Evolutionary conservation across 371 early-diverging fungal species (phyloP).

Genomic region (Ecytonucleospora hepatopenaei): DNA sequence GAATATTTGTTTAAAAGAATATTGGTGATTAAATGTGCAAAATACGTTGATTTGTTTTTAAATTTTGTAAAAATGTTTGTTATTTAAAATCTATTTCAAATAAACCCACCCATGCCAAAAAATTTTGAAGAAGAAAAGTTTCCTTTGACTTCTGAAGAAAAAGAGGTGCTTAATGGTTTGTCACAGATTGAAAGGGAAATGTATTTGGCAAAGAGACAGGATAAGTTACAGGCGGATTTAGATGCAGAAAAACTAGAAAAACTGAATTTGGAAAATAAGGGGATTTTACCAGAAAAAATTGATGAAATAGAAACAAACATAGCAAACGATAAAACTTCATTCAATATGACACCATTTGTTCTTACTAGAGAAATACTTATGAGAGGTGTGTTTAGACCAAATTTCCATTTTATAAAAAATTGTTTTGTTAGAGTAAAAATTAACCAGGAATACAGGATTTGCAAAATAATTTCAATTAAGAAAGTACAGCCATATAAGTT

Average conservation of each 20-base stretch:
- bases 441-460: slow-evolving; percentile 31
- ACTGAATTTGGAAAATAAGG: slow-evolving; percentile 3
- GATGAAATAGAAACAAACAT: background rate
- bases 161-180: background rate
- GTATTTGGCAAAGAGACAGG: background rate
- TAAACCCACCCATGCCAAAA: background rate
- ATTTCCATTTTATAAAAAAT: slow-evolving; percentile 27
- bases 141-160: background rate
- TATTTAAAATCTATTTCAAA: background rate
- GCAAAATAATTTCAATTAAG: slow-evolving; percentile 32
- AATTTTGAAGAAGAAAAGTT: background rate
- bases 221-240: background rate
- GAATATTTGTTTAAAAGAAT: slow-evolving; percentile 8
- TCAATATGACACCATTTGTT: slow-evolving; percentile 22
- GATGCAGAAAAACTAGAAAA: slow-evolving; percentile 29
- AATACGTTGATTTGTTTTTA: no score
- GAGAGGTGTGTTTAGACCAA: slow-evolving; percentile 34
- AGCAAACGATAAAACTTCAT: no score
- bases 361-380: slow-evolving; percentile 39
- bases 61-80: background rate
- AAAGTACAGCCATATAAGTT: slow-evolving; percentile 41
- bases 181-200: background rate
- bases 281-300: slow-evolving; percentile 5
- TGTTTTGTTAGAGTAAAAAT: slow-evolving; percentile 42
- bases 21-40: slow-evolving; percentile 1